Conservation (phyloP, 768 basidiomycete genomes). For the Tulasnella sp. region DNA sequence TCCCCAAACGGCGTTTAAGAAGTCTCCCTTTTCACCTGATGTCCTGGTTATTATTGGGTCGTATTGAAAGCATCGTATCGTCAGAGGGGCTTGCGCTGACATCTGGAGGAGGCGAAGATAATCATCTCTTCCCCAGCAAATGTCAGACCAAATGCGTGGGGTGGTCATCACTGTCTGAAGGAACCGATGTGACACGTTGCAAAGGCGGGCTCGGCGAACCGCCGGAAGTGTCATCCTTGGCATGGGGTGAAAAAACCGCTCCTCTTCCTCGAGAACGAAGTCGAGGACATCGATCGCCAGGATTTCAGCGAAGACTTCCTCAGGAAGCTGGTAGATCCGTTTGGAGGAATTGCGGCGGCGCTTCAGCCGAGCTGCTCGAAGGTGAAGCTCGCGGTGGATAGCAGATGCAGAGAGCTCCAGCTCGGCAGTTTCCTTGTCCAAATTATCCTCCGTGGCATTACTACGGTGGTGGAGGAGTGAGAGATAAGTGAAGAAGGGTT, state of each 20-base stretch:
- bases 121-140: background rate
- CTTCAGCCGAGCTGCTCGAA: background rate
- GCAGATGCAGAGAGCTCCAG: background rate
- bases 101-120: background rate
- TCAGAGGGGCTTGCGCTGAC: background rate
- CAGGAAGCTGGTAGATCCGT: background rate
- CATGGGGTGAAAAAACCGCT: background rate
- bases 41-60: background rate
- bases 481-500: background rate
- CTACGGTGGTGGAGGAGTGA: background rate
- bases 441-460: background rate
- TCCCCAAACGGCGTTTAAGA: background rate
- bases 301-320: background rate
- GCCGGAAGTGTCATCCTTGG: background rate
- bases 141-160: background rate
- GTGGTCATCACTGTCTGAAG: background rate
- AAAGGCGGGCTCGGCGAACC: background rate
- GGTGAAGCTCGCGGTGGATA: background rate
- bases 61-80: background rate
- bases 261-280: background rate
- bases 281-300: background rate
- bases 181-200: background rate
- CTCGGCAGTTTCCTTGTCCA: background rate
- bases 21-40: background rate
- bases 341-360: background rate